Percentiles rank a stretch among this genome's conserved stretches.
Evolutionary conservation across 2,329 filamentous ascomycete species (phyloP).

Genomic region (Mariannaea sp.): DNA sequence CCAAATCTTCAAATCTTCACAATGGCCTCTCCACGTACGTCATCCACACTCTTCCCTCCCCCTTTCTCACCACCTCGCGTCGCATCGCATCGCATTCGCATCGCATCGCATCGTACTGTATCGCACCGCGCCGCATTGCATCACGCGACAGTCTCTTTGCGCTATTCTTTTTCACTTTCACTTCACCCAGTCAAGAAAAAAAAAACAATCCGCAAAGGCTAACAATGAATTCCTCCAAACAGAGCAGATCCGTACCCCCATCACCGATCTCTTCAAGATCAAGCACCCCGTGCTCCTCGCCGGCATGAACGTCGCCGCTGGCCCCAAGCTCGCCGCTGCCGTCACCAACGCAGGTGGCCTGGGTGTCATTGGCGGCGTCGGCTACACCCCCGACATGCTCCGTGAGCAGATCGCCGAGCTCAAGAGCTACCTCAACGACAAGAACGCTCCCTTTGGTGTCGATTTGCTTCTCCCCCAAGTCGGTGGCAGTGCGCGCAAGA

Average conservation of each 20-base stretch:
- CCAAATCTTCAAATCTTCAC: constrained; percentile 36
- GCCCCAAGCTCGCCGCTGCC: constrained; percentile 92
- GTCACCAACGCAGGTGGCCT: constrained; percentile 97
- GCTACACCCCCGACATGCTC: constrained; percentile 97
- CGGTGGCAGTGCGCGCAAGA: constrained; percentile 91
- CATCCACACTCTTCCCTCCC: constrained; percentile 5
- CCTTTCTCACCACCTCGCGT: constrained; percentile 7
- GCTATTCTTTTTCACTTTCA: too few relatives aligned
- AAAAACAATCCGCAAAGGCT: too few relatives aligned
- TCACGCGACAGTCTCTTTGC: too few relatives aligned
- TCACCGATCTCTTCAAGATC: constrained; percentile 97
- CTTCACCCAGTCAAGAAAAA: too few relatives aligned
- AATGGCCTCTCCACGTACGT: constrained; percentile 84
- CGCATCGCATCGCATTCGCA: background rate
- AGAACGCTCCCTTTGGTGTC: constrained; percentile 94
- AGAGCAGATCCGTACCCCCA: constrained; percentile 76
- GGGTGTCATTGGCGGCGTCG: constrained; percentile 93
- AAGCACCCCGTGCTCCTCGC: constrained; percentile 94
- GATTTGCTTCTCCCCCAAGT: constrained; percentile 94
- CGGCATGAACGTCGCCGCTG: constrained; percentile 98
- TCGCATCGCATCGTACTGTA: background rate
- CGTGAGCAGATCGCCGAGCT: constrained; percentile 93
- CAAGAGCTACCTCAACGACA: constrained; percentile 84
- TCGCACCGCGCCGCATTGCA: background rate
- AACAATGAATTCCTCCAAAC: constrained; percentile 10